phyloP scores from a whole-genome alignment of 2,329 filamentous ascomycete species.

The Aspergillus sojae region DNA sequence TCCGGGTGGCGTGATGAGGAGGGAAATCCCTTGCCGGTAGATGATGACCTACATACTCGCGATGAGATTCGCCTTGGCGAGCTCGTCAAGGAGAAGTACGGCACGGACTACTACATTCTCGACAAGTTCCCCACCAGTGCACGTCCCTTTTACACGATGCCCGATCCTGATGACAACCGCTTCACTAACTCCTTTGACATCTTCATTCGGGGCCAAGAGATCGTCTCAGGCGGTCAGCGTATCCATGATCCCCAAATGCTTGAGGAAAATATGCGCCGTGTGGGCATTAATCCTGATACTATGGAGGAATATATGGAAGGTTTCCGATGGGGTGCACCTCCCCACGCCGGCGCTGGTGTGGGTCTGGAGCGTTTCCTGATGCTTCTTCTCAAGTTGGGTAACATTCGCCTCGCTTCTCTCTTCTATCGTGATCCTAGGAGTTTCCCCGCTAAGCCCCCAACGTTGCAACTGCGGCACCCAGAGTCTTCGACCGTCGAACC shows the following conservation, averaged over 20 bases:
- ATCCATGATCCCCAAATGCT: conserved; percentile 79
- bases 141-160: conserved; percentile 90
- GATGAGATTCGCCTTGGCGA: conserved; percentile 86
- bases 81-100: conserved; percentile 81
- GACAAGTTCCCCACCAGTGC: conserved; percentile 88
- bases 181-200: conserved; percentile 95
- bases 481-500: conserved; percentile 81
- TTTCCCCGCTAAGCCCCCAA: conserved; percentile 68
- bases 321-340: conserved; percentile 85
- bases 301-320: conserved; percentile 91
- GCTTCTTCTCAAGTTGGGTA: conserved; percentile 80
- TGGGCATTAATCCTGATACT: conserved; percentile 74
- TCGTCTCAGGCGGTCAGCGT: conserved; percentile 88
- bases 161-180: conserved; percentile 69
- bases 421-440: conserved; percentile 90
- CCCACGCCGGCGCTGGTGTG: conserved; percentile 87
- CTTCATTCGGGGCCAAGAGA: conserved; percentile 90
- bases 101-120: conserved; percentile 89
- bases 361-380: conserved; percentile 87
- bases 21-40: conserved; percentile 68
- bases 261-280: conserved; percentile 73
- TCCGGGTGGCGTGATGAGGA: conserved; percentile 78
- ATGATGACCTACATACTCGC: conserved; percentile 80
- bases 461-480: conserved; percentile 74
- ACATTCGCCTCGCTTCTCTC: conserved; percentile 84